phyloP scores from a whole-genome alignment of 176 grass and related monocot species.

The Hyparrhenia diplandra region DNA sequence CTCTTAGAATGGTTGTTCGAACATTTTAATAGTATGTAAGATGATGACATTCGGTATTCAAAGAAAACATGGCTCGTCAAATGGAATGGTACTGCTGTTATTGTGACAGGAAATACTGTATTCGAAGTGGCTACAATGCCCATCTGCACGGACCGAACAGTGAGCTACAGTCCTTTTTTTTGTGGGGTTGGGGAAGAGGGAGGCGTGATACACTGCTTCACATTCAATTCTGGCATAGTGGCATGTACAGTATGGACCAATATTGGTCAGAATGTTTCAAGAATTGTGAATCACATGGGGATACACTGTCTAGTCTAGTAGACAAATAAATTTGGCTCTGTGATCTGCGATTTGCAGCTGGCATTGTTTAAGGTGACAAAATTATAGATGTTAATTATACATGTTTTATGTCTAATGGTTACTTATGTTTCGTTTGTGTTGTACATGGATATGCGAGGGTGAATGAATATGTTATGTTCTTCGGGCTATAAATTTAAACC shows the following conservation, averaged over 20 bases:
- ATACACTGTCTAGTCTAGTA: neutral
- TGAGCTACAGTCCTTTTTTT: neutral
- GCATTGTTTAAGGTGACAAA: neutral
- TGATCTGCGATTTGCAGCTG: neutral
- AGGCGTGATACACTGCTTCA: neutral
- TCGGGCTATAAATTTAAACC: neutral
- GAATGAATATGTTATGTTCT: neutral
- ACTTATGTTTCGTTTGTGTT: neutral
- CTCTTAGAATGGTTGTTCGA: neutral
- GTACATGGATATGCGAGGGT: neutral
- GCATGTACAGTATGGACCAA: neutral
- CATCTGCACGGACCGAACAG: neutral
- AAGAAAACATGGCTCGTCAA: neutral
- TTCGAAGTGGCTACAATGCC: neutral
- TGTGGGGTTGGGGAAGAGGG: no score
- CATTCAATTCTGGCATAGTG: conserved; percentile 8
- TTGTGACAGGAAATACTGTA: neutral
- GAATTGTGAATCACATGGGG: neutral
- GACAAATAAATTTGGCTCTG: neutral
- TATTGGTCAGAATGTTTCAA: neutral
- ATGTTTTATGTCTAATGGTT: neutral
- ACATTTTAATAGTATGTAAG: neutral
- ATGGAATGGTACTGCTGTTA: neutral
- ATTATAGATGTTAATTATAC: neutral
- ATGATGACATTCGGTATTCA: neutral